A percentile compares a stretch with the other conserved stretches of the same genome.
Conservation (phyloP, 257 asterid species). For the Gentiana straminea region DNA sequence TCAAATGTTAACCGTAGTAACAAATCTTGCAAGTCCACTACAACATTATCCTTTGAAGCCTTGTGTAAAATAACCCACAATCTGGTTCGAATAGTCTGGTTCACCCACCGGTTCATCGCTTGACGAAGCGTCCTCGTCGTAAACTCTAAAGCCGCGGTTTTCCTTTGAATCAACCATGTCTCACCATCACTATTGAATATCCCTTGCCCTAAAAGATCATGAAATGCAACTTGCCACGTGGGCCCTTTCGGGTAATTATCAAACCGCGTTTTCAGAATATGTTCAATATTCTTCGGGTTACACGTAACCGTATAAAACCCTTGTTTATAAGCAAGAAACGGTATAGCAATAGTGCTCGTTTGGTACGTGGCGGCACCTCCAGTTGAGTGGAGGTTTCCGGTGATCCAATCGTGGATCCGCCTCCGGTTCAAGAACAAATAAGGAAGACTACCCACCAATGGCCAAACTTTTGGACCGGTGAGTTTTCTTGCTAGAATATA, state of each 20-base stretch:
- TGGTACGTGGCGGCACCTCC: conserved; percentile 66
- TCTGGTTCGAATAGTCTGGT: conserved; percentile 67
- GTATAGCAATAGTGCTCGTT: conserved; percentile 57
- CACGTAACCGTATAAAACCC: conserved; percentile 77
- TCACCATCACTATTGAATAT: conserved; percentile 85
- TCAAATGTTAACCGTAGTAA: conserved; percentile 63
- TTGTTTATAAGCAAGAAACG: conserved; percentile 49
- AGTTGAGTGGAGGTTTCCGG: conserved; percentile 45
- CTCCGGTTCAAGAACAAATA: conserved; percentile 45
- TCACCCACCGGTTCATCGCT: conserved; percentile 92
- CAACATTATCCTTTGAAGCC: conserved; percentile 31
- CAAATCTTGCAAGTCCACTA: conserved; percentile 68
- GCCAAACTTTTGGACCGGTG: conserved; percentile 61
- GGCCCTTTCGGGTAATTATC: conserved; percentile 86
- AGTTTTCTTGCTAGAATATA: conserved; percentile 44
- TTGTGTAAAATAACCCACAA: conserved; percentile 59
- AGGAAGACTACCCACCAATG: conserved; percentile 71
- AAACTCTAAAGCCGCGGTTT: conserved; percentile 82
- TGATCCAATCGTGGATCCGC: conserved; percentile 71
- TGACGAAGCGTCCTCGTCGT: conserved; percentile 85
- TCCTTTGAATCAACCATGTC: conserved; percentile 74
- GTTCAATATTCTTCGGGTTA: conserved; percentile 74
- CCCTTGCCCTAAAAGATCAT: conserved; percentile 77
- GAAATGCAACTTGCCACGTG: conserved; percentile 77
- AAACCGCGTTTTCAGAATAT: conserved; percentile 68